Percentiles rank a stretch among this genome's conserved stretches.
phyloP scores from a whole-genome alignment of 176 grass and related monocot species.

The Musa acuminata region DNA sequence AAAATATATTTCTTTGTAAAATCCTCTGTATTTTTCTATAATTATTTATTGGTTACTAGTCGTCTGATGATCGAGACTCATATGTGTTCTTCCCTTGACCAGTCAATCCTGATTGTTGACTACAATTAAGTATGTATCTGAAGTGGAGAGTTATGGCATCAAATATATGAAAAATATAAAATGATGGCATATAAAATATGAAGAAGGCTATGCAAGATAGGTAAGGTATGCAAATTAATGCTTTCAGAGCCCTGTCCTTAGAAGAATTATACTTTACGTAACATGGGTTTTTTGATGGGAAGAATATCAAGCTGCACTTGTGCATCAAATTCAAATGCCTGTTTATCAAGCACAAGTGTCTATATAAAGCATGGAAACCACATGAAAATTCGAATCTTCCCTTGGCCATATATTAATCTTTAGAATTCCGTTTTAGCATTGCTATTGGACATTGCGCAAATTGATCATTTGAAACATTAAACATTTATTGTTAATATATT shows the following conservation, averaged over 20 bases:
- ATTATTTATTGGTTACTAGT: too few species aligned
- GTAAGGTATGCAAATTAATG: background rate
- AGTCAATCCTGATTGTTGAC: background rate
- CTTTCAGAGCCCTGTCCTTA: background rate
- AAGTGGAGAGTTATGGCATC: background rate
- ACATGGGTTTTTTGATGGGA: background rate
- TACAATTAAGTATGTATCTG: background rate
- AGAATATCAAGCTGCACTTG: background rate
- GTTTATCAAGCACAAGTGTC: too few species aligned
- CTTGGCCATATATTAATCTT: too few species aligned
- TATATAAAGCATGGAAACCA: too few species aligned
- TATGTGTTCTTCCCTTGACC: background rate
- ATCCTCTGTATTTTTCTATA: too few species aligned
- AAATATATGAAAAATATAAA: background rate
- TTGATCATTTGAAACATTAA: background rate
- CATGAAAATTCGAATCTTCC: too few species aligned
- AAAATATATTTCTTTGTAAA: too few species aligned
- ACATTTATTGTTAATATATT: background rate
- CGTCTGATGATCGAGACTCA: too few species aligned
- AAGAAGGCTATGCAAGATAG: background rate
- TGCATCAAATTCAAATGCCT: background rate
- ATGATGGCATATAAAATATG: background rate
- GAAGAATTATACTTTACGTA: background rate
- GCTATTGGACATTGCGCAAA: too few species aligned
- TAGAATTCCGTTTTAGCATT: too few species aligned